phyloP scores from a whole-genome alignment of 305 asterid genomes.

The Lippia alba region DNA sequence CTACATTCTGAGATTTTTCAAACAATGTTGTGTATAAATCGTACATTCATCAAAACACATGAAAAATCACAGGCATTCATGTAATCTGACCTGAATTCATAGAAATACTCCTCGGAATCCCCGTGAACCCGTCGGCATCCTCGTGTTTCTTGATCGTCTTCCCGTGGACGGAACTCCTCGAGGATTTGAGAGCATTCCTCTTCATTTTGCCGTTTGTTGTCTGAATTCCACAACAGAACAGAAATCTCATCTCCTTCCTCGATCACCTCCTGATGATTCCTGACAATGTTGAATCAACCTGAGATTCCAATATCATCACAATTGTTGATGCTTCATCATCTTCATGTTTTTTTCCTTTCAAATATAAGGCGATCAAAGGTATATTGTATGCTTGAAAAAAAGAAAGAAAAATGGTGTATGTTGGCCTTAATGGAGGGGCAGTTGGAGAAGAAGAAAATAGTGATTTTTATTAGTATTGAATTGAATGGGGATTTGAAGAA shows the following conservation, averaged over 20 bases:
- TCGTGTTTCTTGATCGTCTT: constrained; percentile 45
- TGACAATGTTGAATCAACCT: not conserved
- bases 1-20: not conserved
- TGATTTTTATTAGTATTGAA: constrained; percentile 10
- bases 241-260: constrained; percentile 52
- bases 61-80: not conserved
- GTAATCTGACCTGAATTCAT: constrained; percentile 59
- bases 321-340: not conserved
- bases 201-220: constrained; percentile 45
- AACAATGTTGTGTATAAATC: not conserved
- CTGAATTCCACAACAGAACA: constrained; percentile 50
- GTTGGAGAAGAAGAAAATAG: constrained; percentile 27
- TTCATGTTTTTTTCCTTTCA: not conserved
- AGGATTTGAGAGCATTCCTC: constrained; percentile 54
- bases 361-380: constrained; percentile 11
- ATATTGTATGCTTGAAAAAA: not conserved
- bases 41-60: not conserved
- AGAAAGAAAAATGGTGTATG: constrained; percentile 32
- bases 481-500: constrained; percentile 25
- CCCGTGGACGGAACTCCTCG: constrained; percentile 59
- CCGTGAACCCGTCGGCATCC: constrained; percentile 46
- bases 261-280: not conserved
- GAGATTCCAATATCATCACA: constrained; percentile 35
- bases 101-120: constrained; percentile 66
- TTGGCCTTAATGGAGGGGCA: constrained; percentile 38